Base-by-base conservation (phyloP, 345 rosid species). In the Eucalyptus cloeziana region DNA sequence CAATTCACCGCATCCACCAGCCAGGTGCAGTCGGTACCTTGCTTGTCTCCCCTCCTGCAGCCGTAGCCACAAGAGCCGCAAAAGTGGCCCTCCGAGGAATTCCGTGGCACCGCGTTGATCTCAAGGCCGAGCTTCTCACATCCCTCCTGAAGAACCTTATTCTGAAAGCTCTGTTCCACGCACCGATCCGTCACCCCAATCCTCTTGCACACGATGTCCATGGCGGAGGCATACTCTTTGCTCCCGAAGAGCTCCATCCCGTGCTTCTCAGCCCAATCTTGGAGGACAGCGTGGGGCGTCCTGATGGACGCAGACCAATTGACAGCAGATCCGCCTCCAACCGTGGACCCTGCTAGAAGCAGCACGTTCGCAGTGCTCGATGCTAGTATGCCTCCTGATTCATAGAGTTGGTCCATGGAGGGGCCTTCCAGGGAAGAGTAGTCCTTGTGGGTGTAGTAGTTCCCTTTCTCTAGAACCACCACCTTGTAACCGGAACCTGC, bases 61-160 rank as follows among this genome's bases (percentile, higher is more conserved):
- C 99, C 99, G 87, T 94, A 92, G 56, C 98, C 94, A 56, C 99
- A 98, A 14, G 95, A 94, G 52, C 99, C 98, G 30, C 99, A 98
- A 45, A 92, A 96, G 92, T 98, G 99, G 16, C 76, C 89, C 89
- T 95, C 94, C 0, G 99, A 95, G 31, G 98, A 95, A 92, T 98
- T 96, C 43, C 98, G 88, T 0, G 97, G 91, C 22, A 96, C 97
- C 1, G 81, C 80, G 27, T 91, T 90, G 11, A 95, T 94, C 62
- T 93, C 91, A 5, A 95, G 86, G 21, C 99, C 97, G 2, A 98
- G 96, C 88, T 92, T 90, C 86, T 94, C 90, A n/a, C 99, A 98
- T 44, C 99, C 99, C 94, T 92, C 94, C 1, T 98, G 91, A 17
- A 98, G 95, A 4, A 96, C 54, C 89, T 94, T 96, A 87, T 98